These are phyloP conservation scores for Saccharomyces hybrid DNA, from an alignment of 1,139 yeast genomes.

Conservation along the genomic window DNA sequence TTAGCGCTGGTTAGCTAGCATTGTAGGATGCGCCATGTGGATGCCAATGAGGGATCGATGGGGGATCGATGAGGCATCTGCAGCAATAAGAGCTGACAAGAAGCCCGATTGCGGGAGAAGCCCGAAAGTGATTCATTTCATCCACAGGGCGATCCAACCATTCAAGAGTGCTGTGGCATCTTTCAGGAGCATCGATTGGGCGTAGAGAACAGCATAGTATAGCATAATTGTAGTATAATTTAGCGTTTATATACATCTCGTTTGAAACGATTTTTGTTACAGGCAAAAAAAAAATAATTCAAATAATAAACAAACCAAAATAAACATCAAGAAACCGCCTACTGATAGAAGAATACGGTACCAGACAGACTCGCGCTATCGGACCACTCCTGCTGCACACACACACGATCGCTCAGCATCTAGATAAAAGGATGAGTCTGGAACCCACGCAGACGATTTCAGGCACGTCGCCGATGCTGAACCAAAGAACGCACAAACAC, in stretches of 20 bases:
- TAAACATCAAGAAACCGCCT: neutral
- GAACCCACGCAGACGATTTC: neutral
- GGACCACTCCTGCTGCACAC: neutral
- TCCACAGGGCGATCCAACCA: neutral
- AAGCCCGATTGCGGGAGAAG: neutral
- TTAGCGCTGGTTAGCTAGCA: neutral
- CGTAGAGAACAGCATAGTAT: neutral
- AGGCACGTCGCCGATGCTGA: neutral
- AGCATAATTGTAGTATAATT: neutral
- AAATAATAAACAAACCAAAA: neutral
- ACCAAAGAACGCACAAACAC: neutral
- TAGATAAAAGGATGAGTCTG: neutral
- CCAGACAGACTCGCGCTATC: neutral
- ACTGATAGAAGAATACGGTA: neutral
- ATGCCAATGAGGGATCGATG: too few species aligned
- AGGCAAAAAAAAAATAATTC: neutral
- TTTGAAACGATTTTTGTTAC: neutral
- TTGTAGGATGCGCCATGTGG: neutral
- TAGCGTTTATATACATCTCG: neutral
- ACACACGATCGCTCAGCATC: neutral
- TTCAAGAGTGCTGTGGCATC: neutral
- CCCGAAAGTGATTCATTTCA: neutral
- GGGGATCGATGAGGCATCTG: neutral
- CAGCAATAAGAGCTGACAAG: neutral
- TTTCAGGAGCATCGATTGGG: neutral